These are phyloP conservation scores for Russula earlei DNA, from an alignment of 768 basidiomycete genomes.

Conservation along the genomic window DNA sequence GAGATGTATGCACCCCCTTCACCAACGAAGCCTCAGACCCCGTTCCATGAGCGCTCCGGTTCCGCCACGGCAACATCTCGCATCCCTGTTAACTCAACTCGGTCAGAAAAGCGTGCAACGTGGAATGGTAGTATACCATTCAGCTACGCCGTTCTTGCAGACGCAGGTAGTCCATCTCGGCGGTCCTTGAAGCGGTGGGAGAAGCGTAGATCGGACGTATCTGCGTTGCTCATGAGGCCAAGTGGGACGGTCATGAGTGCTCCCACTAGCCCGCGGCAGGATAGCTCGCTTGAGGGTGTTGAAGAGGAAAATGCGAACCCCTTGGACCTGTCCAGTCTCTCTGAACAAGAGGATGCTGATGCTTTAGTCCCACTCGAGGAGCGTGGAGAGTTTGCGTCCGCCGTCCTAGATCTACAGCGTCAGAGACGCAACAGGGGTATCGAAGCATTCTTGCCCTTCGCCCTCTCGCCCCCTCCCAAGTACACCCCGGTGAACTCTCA, in stretches of 20 bases:
- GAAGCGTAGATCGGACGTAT: conserved; percentile 48
- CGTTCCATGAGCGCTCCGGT: conserved; percentile 37
- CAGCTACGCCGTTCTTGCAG: conserved; percentile 44
- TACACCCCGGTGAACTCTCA: conserved; percentile 9
- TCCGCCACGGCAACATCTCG: conserved; percentile 21
- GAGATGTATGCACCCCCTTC: conserved; percentile 88
- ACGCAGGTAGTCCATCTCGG: conserved; percentile 37
- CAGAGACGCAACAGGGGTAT: conserved; percentile 41
- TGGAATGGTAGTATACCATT: conserved; percentile 47
- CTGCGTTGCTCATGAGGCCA: conserved; percentile 33
- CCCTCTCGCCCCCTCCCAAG: conserved; percentile 23
- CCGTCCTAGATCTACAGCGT: conserved; percentile 53
- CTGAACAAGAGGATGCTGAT: conserved; percentile 4
- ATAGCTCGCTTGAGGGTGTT: conserved; percentile 27
- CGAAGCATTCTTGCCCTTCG: conserved; percentile 35
- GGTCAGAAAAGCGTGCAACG: conserved; percentile 49
- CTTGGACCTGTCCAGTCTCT: neutral
- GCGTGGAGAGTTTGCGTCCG: conserved; percentile 44
- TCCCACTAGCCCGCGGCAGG: conserved; percentile 29
- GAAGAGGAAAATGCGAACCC: conserved; percentile 31
- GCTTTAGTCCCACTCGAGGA: conserved; percentile 18
- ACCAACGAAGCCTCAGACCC: conserved; percentile 31
- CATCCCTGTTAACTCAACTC: conserved; percentile 26
- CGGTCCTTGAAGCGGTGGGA: conserved; percentile 37
- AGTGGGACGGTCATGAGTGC: conserved; percentile 31